phyloP scores from a whole-genome alignment of 1,284 basidiomycete genomes.

The Ustilago bromivora region DNA sequence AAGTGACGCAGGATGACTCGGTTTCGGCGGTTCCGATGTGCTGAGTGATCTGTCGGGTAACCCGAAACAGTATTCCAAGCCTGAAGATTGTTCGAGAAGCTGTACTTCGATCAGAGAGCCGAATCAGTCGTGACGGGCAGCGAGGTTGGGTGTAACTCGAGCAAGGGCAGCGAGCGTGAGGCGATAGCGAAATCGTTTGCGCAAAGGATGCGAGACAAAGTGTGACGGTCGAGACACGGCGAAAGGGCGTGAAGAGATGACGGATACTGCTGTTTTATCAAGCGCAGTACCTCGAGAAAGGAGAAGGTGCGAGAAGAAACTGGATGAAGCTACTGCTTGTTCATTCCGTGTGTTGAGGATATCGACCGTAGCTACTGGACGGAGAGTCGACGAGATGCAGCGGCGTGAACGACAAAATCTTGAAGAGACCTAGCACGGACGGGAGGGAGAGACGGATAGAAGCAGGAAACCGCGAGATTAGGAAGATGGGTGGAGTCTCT shows the following conservation, averaged over 20 bases:
- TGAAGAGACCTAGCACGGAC: too few species aligned
- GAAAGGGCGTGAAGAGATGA: neutral
- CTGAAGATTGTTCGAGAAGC: neutral
- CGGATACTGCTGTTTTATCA: neutral
- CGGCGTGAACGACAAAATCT: neutral
- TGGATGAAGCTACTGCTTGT: neutral
- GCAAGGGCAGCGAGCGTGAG: neutral
- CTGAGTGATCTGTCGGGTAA: too few species aligned
- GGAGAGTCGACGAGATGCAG: neutral
- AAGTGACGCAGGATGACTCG: neutral
- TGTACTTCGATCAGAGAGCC: neutral
- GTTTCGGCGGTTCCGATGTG: neutral
- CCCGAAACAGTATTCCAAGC: neutral
- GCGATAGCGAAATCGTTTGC: neutral
- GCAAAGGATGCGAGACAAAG: neutral
- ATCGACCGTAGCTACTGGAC: neutral
- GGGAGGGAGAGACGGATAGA: neutral
- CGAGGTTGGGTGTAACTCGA: neutral
- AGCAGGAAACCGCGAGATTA: slow-evolving; percentile 1
- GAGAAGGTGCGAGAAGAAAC: neutral
- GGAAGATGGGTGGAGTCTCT: neutral
- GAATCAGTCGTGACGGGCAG: neutral
- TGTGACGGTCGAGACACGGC: neutral
- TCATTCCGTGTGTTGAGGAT: neutral
- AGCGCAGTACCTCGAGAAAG: neutral